phyloP scores from a whole-genome alignment of 2,329 filamentous ascomycete genomes.

The Acephala macrosclerotiorum region DNA sequence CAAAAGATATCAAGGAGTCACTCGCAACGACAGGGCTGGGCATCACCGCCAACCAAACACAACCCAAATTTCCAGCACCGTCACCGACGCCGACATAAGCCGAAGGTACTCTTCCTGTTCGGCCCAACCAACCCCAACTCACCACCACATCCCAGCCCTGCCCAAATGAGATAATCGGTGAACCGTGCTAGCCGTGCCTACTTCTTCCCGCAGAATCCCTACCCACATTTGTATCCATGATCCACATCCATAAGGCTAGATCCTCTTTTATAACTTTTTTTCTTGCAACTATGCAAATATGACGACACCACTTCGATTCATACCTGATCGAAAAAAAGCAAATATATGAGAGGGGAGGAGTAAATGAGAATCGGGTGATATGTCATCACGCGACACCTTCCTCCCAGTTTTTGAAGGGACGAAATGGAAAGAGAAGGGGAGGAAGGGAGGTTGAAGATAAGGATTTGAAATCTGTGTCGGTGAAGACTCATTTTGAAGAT shows the following conservation, averaged over 20 bases:
- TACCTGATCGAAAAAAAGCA: not conserved
- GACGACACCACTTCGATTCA: not conserved
- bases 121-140: not conserved
- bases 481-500: not conserved
- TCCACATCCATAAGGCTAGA: not conserved
- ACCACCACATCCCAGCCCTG: not conserved
- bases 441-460: not conserved
- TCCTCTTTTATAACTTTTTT: not conserved
- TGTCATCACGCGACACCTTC: not conserved
- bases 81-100: not conserved
- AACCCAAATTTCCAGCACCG: not conserved
- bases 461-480: not conserved
- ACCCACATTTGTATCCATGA: not conserved
- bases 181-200: not conserved
- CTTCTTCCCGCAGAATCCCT: too few species aligned
- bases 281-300: not conserved
- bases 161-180: not conserved
- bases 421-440: not conserved
- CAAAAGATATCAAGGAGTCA: not conserved
- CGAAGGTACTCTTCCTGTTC: not conserved
- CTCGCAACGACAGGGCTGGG: not conserved
- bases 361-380: not conserved
- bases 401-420: too few species aligned
- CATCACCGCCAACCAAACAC: conserved; percentile 1
- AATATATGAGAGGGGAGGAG: not conserved